Evolutionary conservation across 345 rosid genomes (phyloP).

Genomic region (Pistacia integerrima): DNA sequence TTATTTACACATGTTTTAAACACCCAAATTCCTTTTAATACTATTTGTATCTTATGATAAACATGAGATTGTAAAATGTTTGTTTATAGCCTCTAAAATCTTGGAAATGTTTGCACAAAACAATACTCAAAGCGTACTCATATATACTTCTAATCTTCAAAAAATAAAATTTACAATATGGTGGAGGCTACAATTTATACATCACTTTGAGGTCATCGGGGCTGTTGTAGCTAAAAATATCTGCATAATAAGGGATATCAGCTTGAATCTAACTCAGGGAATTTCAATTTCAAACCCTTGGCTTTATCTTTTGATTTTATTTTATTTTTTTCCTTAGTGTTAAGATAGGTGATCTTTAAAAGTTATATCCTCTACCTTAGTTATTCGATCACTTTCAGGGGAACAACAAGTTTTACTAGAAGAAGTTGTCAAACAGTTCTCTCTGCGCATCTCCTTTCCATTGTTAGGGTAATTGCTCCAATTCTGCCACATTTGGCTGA

Average conservation of each 20-base stretch:
- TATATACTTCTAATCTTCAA: not conserved
- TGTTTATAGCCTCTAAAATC: not conserved
- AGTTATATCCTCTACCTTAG: conserved; percentile 1
- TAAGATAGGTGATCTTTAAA: not conserved
- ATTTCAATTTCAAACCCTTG: not conserved
- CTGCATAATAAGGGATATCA: not conserved
- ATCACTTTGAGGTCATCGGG: not conserved
- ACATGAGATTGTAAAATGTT: not conserved
- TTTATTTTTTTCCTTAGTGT: not conserved
- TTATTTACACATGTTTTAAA: not conserved
- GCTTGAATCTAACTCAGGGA: not conserved
- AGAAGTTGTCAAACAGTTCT: conserved; percentile 97
- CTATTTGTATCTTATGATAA: not conserved
- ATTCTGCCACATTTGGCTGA: conserved; percentile 94
- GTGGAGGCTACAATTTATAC: not conserved
- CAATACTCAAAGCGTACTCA: not conserved
- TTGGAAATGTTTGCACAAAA: not conserved
- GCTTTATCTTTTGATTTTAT: not conserved
- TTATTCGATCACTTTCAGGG: conserved; percentile 52
- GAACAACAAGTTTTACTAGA: conserved; percentile 71
- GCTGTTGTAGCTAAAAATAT: not conserved
- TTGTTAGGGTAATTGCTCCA: conserved; percentile 80
- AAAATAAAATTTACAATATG: not conserved
- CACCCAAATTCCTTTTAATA: not conserved
- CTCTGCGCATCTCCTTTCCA: conserved; percentile 80